Evolutionary conservation across 352 stramenopile genomes (phyloP), one percentile per base, ranked within the genome.

Genomic region (Vaucheria bursata): DNA sequence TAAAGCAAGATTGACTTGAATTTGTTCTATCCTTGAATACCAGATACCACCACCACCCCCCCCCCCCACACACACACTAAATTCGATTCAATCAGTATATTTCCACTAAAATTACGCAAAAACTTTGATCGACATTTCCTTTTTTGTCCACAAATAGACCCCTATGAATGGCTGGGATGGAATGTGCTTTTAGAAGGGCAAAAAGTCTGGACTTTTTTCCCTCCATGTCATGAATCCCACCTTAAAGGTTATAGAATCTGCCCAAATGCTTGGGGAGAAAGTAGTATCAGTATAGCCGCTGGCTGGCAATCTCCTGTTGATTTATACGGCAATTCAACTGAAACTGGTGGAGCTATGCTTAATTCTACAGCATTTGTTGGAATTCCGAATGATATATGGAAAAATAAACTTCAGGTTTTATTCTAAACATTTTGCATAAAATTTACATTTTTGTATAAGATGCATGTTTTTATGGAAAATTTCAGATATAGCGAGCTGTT

Each of bases 91-190:
- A n/a, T n/a, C n/a, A n/a, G n/a, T n/a, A n/a, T n/a, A n/a, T n/a
- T n/a, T n/a, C n/a, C n/a, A n/a, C n/a, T n/a, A n/a, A n/a, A n/a
- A n/a, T n/a, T n/a, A n/a, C n/a, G n/a, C n/a, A n/a, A n/a, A n/a
- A n/a, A n/a, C n/a, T n/a, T n/a, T n/a, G n/a, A n/a, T n/a, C n/a
- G n/a, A n/a, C n/a, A n/a, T n/a, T n/a, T n/a, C n/a, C n/a, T n/a
- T n/a, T n/a, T n/a, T 50, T 50, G 39, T 50, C 12, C 5, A 5
- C 12, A 50, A 65, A 71, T 65, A 72, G 73, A 83, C 40, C 78
- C 78, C 0, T 80, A 80, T 66, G 78, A 83, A n/a, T 83, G 78
- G 78, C 77, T 80, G 25, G 78, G 78, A 3, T 83, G 78, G 78
- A 83, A 83, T 36, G 67, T 83, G 29, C 45, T 83, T 36, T 39